Percentiles rank a stretch among this genome's conserved stretches.
phyloP scores from a whole-genome alignment of 1,139 yeast species.

The Sugiyamaella novakii region DNA sequence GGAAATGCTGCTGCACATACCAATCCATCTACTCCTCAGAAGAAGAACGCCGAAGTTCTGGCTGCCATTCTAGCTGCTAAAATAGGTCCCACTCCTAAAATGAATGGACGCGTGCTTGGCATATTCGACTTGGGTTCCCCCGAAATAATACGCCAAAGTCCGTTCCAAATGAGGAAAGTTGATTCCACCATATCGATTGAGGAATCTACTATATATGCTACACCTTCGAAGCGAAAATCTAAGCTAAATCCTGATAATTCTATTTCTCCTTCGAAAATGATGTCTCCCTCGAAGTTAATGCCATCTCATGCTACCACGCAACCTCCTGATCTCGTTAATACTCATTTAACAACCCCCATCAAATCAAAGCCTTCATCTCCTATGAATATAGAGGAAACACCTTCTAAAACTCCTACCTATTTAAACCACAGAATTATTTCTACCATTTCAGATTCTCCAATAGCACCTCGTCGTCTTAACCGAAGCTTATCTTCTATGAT shows the following conservation, averaged over 20 bases:
- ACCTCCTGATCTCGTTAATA: no score
- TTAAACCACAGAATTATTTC: constrained; percentile 24
- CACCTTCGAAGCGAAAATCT: constrained; percentile 7
- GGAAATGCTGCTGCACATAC: constrained; percentile 8
- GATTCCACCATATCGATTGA: background rate
- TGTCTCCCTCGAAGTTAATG: background rate
- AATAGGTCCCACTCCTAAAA: constrained; percentile 77
- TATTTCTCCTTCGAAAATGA: constrained; percentile 1
- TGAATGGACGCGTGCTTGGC: constrained; percentile 67
- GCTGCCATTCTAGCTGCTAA: constrained; percentile 37
- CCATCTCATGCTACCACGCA: background rate
- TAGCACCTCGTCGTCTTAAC: constrained; percentile 34
- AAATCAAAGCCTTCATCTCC: constrained; percentile 16
- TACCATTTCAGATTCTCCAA: constrained; percentile 29
- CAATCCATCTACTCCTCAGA: constrained; percentile 12
- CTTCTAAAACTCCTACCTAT: constrained; percentile 36
- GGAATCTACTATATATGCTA: background rate
- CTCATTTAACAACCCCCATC: background rate
- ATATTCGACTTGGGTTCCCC: constrained; percentile 61
- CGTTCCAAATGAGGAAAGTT: background rate
- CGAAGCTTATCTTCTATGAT: constrained; percentile 46
- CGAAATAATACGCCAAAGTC: constrained; percentile 33
- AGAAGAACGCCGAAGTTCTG: background rate
- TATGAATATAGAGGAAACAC: constrained; percentile 20
- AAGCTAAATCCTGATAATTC: background rate